A percentile compares a stretch with the other conserved stretches of the same genome.
Evolutionary conservation across 306 rosid species (phyloP).

Genomic region (Cicer chorassanicum): DNA sequence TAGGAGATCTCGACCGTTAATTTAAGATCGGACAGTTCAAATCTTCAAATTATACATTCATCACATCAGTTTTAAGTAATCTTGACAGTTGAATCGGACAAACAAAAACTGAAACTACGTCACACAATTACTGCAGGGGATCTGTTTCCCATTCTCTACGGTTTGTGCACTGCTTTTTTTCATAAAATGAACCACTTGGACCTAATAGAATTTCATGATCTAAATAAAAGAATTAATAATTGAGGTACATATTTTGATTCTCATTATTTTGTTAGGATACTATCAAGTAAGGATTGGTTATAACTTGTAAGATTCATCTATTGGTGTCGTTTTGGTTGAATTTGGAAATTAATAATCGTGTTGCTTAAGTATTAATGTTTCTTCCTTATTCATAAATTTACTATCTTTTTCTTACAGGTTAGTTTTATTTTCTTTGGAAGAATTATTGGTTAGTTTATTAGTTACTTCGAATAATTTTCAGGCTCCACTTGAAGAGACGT

Average conservation of each 20-base stretch:
- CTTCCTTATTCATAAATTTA: not conserved
- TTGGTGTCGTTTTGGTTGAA: slow-evolving; percentile 1
- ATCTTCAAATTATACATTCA: no score
- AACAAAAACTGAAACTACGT: no score
- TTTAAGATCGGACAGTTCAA: no score
- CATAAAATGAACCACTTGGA: not conserved
- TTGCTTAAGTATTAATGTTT: not conserved
- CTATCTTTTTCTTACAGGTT: not conserved
- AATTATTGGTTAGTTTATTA: slow-evolving; percentile 29
- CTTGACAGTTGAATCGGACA: no score
- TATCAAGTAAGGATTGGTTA: not conserved
- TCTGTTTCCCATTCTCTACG: not conserved
- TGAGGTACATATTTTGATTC: no score
- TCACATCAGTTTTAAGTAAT: no score
- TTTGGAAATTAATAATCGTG: slow-evolving; percentile 17
- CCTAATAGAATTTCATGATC: not conserved
- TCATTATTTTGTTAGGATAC: no score
- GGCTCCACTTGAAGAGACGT: slow-evolving; percentile 91
- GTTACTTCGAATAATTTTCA: slow-evolving; percentile 48
- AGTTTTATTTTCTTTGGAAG: slow-evolving; percentile 30
- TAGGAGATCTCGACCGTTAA: no score
- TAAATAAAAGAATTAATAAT: no score
- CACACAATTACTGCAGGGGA: no score
- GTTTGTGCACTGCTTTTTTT: not conserved
- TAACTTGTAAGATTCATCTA: not conserved